Evolutionary conservation across 257 asterid genomes (phyloP).

Genomic region (Anisodus tanguticus): DNA sequence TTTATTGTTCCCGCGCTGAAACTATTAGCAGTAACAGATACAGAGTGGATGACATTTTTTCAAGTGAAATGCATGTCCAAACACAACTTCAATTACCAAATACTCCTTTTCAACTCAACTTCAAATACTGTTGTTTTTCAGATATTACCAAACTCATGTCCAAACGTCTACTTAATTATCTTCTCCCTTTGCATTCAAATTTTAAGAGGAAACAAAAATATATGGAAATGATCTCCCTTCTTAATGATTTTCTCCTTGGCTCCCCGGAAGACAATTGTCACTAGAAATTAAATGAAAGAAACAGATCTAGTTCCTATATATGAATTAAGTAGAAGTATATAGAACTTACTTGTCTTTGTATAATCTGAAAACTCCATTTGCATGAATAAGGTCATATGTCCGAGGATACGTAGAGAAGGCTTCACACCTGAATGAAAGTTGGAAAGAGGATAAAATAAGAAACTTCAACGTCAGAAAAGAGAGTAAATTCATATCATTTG

Average conservation of each 20-base stretch:
- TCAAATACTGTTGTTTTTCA: no score
- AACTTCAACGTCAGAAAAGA: background rate
- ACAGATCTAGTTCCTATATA: background rate
- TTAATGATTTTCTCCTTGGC: background rate
- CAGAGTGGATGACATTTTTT: no score
- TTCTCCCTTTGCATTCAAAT: no score
- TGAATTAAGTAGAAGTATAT: background rate
- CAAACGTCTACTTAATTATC: no score
- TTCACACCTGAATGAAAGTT: constrained; percentile 47
- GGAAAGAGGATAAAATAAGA: background rate
- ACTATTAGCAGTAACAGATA: background rate
- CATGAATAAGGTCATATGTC: constrained; percentile 54
- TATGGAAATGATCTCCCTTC: background rate
- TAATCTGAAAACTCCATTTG: constrained; percentile 46
- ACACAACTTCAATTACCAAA: no score
- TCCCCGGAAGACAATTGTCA: background rate
- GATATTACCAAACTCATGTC: no score
- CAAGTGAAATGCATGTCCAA: no score
- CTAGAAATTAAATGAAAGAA: background rate
- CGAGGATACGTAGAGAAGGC: constrained; percentile 56
- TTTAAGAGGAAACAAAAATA: background rate
- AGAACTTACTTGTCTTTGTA: constrained; percentile 49
- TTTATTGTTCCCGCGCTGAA: background rate
- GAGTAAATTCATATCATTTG: background rate
- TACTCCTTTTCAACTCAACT: no score